Evolutionary conservation across 352 stramenopile genomes (phyloP).

Genomic region (Globisporangium nagaii): DNA sequence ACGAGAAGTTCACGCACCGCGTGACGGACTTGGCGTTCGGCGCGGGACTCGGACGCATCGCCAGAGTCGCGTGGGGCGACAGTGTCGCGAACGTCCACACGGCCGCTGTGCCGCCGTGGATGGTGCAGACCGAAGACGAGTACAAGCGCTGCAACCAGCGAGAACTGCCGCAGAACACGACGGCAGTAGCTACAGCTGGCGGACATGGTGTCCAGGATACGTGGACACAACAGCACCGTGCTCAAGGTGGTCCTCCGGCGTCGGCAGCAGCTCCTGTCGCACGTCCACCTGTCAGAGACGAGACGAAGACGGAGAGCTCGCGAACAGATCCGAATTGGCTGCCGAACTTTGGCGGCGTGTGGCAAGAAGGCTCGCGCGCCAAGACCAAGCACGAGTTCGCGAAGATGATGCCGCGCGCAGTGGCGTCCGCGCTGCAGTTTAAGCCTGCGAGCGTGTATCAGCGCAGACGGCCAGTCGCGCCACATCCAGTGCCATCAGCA

Average conservation of each 20-base stretch:
- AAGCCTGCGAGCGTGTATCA: conserved; percentile 3
- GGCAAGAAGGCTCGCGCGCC: conserved; percentile 59
- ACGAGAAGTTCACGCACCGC: conserved; percentile 23
- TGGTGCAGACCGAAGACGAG: conserved; percentile 64
- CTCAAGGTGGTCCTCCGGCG: neutral
- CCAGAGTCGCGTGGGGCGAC: conserved; percentile 28
- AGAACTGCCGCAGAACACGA: neutral
- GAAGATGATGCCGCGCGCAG: conserved; percentile 5
- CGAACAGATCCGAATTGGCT: conserved; percentile 37
- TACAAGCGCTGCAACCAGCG: conserved; percentile 56
- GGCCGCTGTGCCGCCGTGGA: conserved; percentile 59
- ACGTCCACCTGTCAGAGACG: too few relatives aligned
- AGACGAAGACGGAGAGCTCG: too few relatives aligned
- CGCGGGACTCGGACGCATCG: conserved; percentile 38
- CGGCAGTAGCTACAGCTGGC: neutral
- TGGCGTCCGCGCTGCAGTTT: neutral
- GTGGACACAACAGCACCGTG: neutral
- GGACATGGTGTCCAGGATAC: neutral
- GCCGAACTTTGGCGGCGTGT: conserved; percentile 74
- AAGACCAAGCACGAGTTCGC: conserved; percentile 55
- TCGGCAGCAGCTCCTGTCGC: too few relatives aligned
- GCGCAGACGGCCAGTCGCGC: neutral
- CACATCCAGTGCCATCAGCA: neutral
- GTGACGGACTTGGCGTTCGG: conserved; percentile 42
- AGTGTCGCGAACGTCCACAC: conserved; percentile 62